These are phyloP conservation scores for Agapanthus africanus DNA, from an alignment of 106 monocot species.

Conservation along the genomic window DNA sequence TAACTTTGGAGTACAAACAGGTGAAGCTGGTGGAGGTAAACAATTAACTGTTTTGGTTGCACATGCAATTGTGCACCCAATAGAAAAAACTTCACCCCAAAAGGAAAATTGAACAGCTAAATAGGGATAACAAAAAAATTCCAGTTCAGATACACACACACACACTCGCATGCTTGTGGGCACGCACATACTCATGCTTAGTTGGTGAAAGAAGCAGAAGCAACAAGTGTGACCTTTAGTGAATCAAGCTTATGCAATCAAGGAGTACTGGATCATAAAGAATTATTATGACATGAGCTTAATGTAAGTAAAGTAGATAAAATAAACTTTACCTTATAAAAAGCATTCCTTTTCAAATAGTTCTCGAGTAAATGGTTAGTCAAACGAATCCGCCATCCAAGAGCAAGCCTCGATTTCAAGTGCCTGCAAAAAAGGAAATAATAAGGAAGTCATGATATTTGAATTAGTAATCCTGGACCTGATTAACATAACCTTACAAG, in stretches of 20 bases:
- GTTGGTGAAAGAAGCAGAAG: background rate
- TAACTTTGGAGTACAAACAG: background rate
- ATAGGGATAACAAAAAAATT: too few relatives aligned
- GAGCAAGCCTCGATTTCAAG: constrained; percentile 75
- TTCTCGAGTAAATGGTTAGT: constrained; percentile 76
- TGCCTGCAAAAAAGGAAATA: constrained; percentile 36
- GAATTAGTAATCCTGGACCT: background rate
- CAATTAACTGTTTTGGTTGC: background rate
- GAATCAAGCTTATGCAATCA: background rate
- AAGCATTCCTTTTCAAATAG: constrained; percentile 84
- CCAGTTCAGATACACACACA: background rate
- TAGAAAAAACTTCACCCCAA: background rate
- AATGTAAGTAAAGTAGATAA: background rate
- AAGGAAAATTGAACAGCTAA: too few relatives aligned
- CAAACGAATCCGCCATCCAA: constrained; percentile 93
- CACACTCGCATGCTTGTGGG: too few relatives aligned
- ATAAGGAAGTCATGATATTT: background rate
- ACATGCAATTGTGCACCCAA: background rate
- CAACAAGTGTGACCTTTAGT: background rate
- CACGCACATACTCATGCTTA: background rate
- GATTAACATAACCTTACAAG: background rate
- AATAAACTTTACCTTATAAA: constrained; percentile 71
- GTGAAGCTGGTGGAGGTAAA: background rate
- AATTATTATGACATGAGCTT: background rate
- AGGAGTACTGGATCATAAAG: background rate